phyloP scores from a whole-genome alignment of 441 rosid genomes.

The Macaranga tanarius region DNA sequence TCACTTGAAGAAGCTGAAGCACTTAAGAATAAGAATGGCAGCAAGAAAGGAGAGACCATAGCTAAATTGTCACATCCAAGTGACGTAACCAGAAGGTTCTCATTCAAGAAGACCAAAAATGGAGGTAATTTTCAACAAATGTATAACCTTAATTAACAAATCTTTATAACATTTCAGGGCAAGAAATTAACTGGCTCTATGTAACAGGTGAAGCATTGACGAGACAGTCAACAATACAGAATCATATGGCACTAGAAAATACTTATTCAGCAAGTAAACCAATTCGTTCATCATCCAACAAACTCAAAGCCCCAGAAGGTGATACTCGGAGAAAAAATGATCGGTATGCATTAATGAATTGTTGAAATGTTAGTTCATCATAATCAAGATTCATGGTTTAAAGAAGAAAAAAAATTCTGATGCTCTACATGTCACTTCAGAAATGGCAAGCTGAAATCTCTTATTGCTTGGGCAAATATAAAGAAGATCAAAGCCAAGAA shows the following conservation, averaged over 20 bases:
- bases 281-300: conserved; percentile 16
- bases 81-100: conserved; percentile 4
- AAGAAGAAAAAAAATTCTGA: neutral
- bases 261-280: conserved; percentile 17
- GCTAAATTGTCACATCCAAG: conserved; percentile 12
- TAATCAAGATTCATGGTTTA: neutral
- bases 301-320: conserved; percentile 17
- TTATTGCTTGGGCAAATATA: conserved; percentile 27
- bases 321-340: conserved; percentile 4
- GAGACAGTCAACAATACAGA: conserved; percentile 12
- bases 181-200: conserved; percentile 2
- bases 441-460: conserved; percentile 30
- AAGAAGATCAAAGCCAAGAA: conserved; percentile 16
- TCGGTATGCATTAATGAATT: conserved; percentile 7
- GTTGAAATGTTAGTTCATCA: neutral
- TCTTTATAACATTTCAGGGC: neutral
- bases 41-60: conserved; percentile 5
- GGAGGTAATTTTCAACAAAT: conserved; percentile 21
- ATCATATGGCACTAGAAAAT: conserved; percentile 6
- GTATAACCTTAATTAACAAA: too few species aligned
- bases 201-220: conserved; percentile 17
- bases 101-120: conserved; percentile 20
- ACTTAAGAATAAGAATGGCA: conserved; percentile 7
- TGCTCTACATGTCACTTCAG: conserved; percentile 14
- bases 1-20: conserved; percentile 29